Conservation (phyloP, 2,329 filamentous ascomycete genomes). For the Neonectria neomacrospora region DNA sequence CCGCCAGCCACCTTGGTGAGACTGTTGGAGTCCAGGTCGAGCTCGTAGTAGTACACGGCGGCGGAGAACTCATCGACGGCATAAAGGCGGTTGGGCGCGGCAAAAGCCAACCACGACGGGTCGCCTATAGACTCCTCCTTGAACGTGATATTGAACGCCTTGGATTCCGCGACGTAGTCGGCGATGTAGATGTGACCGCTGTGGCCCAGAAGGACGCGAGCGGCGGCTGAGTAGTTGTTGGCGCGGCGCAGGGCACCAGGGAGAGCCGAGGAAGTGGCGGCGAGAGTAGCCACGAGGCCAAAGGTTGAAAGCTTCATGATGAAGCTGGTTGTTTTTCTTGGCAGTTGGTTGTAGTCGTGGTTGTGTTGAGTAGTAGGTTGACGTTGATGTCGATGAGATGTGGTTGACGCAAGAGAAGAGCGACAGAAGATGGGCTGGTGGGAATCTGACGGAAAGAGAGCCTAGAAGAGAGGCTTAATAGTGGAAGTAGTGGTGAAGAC, state of each 20-base stretch:
- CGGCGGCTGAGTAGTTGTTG: constrained; percentile 27
- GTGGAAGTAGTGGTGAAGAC: neutral
- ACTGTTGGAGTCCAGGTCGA: constrained; percentile 48
- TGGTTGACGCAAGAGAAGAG: neutral
- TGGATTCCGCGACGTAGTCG: constrained; percentile 52
- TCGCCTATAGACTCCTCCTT: constrained; percentile 48
- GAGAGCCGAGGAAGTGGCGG: constrained; percentile 33
- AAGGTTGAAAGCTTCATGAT: constrained; percentile 39
- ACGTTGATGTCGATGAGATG: neutral
- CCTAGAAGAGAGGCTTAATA: neutral
- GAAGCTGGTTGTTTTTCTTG: neutral
- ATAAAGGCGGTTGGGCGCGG: constrained; percentile 54
- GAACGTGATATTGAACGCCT: constrained; percentile 52
- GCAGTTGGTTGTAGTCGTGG: neutral
- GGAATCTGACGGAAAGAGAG: neutral
- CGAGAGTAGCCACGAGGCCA: constrained; percentile 36
- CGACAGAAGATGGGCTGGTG: neutral
- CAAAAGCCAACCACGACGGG: constrained; percentile 60
- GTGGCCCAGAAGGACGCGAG: constrained; percentile 54
- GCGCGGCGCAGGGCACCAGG: constrained; percentile 30
- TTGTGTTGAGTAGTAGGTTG: neutral
- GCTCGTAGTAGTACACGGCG: constrained; percentile 53
- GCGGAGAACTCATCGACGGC: constrained; percentile 60
- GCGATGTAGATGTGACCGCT: constrained; percentile 54
- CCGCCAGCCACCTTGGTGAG: constrained; percentile 46